A percentile compares a stretch with the other conserved stretches of the same genome.
phyloP scores from a whole-genome alignment of 495 filamentous ascomycete genomes.

The Bacidia rubella region DNA sequence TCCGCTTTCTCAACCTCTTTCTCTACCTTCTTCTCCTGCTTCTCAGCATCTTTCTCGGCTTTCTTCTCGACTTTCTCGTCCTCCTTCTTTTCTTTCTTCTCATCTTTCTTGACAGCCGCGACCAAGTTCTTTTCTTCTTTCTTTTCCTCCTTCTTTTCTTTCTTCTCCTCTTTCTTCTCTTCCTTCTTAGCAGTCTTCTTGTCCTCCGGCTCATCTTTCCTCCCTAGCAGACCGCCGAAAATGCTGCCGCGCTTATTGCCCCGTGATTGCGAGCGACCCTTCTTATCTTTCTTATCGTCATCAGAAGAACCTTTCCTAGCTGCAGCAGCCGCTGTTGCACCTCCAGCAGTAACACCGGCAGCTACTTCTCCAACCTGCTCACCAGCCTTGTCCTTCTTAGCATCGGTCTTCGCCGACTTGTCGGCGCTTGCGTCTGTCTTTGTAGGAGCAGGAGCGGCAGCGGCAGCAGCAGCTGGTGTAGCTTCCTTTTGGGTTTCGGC shows the following conservation, averaged over 20 bases:
- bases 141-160: slow-evolving; percentile 10
- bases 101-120: slow-evolving; percentile 21
- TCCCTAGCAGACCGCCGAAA: slow-evolving; percentile 62
- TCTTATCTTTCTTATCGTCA: slow-evolving; percentile 33
- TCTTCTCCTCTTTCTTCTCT: slow-evolving; percentile 21
- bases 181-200: slow-evolving; percentile 29
- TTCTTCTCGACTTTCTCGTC: slow-evolving; percentile 16
- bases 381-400: not conserved
- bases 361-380: slow-evolving; percentile 16
- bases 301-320: slow-evolving; percentile 21
- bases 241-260: slow-evolving; percentile 60
- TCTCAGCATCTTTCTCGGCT: not conserved
- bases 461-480: slow-evolving; percentile 5
- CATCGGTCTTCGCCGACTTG: slow-evolving; percentile 14
- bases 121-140: slow-evolving; percentile 20
- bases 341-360: slow-evolving; percentile 10
- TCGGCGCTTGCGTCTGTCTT: slow-evolving; percentile 17
- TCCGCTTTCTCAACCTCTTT: slow-evolving; percentile 20
- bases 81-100: slow-evolving; percentile 29
- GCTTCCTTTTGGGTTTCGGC: slow-evolving; percentile 28
- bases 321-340: slow-evolving; percentile 17
- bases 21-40: not conserved
- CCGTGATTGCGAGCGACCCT: slow-evolving; percentile 67
- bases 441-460: slow-evolving; percentile 11
- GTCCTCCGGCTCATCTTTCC: slow-evolving; percentile 54